These are phyloP conservation scores for Agaricus blazei DNA, from an alignment of 768 basidiomycete species.

Conservation along the genomic window DNA sequence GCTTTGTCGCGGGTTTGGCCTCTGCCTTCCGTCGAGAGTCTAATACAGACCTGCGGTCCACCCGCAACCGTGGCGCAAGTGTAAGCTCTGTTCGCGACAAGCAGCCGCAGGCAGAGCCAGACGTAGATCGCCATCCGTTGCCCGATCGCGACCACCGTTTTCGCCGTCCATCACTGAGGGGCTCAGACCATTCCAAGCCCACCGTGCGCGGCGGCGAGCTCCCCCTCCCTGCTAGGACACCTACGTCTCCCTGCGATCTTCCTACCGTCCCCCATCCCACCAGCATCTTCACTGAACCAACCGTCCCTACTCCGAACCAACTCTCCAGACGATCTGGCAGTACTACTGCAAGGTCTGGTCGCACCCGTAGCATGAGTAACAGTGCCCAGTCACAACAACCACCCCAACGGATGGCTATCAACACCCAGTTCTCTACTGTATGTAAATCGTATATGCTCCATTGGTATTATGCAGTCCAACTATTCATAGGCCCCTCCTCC, in stretches of 20 bases:
- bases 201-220: slow-evolving; percentile 53
- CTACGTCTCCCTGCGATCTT: background rate
- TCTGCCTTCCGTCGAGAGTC: slow-evolving; percentile 8
- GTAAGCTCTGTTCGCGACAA: slow-evolving; percentile 43
- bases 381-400: slow-evolving; percentile 37
- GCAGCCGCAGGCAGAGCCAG: slow-evolving; percentile 34
- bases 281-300: slow-evolving; percentile 7
- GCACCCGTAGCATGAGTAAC: slow-evolving; percentile 59
- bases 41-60: slow-evolving; percentile 25
- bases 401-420: slow-evolving; percentile 28
- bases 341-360: slow-evolving; percentile 30
- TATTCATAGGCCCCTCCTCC: background rate
- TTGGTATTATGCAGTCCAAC: background rate
- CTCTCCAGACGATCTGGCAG: background rate
- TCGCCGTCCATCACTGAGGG: slow-evolving; percentile 44
- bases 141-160: slow-evolving; percentile 35
- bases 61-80: slow-evolving; percentile 53
- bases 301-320: slow-evolving; percentile 7
- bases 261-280: background rate
- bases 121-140: slow-evolving; percentile 46
- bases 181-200: slow-evolving; percentile 35
- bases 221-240: slow-evolving; percentile 54
- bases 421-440: slow-evolving; percentile 27
- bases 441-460: slow-evolving; percentile 12
- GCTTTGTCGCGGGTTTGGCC: slow-evolving; percentile 6